Evolutionary conservation across 106 monocot genomes (phyloP).

Genomic region (Apostasia ramifera): DNA sequence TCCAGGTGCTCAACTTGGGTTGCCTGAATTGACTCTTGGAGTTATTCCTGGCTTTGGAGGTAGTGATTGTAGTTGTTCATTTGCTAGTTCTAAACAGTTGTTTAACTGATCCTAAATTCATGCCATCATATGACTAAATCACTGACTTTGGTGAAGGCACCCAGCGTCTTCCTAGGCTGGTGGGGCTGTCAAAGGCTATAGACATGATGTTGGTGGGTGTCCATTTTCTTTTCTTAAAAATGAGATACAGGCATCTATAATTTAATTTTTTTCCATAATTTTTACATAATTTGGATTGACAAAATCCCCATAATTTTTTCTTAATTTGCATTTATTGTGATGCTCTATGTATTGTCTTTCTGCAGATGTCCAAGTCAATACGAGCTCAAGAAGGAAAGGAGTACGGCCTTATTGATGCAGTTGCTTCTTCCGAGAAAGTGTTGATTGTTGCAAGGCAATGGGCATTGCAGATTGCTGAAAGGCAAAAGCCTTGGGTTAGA

Average conservation of each 20-base stretch:
- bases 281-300: not conserved
- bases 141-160: constrained; percentile 46
- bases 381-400: constrained; percentile 70
- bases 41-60: constrained; percentile 99
- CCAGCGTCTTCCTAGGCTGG: constrained; percentile 95
- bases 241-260: not conserved
- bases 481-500: constrained; percentile 80
- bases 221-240: not conserved
- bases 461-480: constrained; percentile 81
- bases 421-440: constrained; percentile 58
- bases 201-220: constrained; percentile 94
- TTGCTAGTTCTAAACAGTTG: not conserved
- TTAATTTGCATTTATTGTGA: not conserved
- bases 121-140: constrained; percentile 6
- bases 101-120: no score
- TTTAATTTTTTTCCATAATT: not conserved
- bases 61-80: constrained; percentile 14
- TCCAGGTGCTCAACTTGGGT: constrained; percentile 78
- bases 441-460: constrained; percentile 59
- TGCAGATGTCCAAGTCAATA: constrained; percentile 83
- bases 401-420: constrained; percentile 72
- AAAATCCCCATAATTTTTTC: not conserved
- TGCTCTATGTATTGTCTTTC: not conserved
- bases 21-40: constrained; percentile 93
- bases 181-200: constrained; percentile 74